Conservation (phyloP, 805 yeast species). For the Candida michaelii region DNA sequence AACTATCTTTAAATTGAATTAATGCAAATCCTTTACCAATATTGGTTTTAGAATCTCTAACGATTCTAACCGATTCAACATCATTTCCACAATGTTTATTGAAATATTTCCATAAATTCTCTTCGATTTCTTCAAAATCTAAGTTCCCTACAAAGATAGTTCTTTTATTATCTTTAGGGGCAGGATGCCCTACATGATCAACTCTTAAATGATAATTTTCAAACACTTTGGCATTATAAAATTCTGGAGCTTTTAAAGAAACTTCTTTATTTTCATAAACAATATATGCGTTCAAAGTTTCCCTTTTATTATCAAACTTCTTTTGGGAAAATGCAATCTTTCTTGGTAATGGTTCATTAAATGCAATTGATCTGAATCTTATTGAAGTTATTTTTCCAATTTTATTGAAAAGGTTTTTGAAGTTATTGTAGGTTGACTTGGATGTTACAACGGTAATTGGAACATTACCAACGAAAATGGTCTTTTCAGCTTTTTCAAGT, state of each 20-base stretch:
- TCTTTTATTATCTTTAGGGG: slow-evolving; percentile 77
- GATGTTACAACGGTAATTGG: slow-evolving; percentile 62
- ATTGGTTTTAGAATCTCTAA: slow-evolving; percentile 91
- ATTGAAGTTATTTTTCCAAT: slow-evolving; percentile 66
- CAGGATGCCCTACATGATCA: slow-evolving; percentile 91
- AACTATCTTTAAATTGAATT: slow-evolving; percentile 77
- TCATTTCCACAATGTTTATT: slow-evolving; percentile 43
- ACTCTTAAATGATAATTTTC: slow-evolving; percentile 78
- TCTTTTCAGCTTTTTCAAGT: slow-evolving; percentile 76
- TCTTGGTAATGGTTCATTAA: slow-evolving; percentile 83
- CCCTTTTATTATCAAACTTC: slow-evolving; percentile 72
- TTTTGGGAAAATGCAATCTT: slow-evolving; percentile 87
- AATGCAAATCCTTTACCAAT: slow-evolving; percentile 97
- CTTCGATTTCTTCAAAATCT: slow-evolving; percentile 91
- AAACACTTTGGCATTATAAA: slow-evolving; percentile 67
- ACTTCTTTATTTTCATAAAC: slow-evolving; percentile 63
- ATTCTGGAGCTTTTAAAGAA: slow-evolving; percentile 46
- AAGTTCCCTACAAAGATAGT: slow-evolving; percentile 91
- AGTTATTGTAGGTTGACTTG: slow-evolving; percentile 58
- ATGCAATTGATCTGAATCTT: slow-evolving; percentile 90
- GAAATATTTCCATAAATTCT: slow-evolving; percentile 82
- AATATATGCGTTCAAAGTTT: slow-evolving; percentile 83
- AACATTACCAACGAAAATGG: slow-evolving; percentile 87
- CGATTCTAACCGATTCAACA: slow-evolving; percentile 84
- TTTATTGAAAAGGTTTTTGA: slow-evolving; percentile 60